Evolutionary conservation across 257 asterid genomes (phyloP).

Genomic region (Salvia miltiorrhiza): DNA sequence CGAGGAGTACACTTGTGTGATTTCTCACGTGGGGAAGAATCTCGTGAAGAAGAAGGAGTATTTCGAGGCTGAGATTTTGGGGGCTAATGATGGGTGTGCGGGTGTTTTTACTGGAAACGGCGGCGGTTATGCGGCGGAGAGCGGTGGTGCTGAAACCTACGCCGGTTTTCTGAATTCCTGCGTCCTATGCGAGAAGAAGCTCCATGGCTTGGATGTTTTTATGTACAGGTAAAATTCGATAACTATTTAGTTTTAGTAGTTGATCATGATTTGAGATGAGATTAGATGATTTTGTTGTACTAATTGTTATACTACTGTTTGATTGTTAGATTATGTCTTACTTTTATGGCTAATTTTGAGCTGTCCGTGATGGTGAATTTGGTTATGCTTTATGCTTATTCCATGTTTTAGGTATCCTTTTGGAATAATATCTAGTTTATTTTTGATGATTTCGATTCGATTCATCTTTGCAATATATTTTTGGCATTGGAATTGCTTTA

Average conservation of each 20-base stretch:
- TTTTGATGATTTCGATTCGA: neutral
- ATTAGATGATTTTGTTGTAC: neutral
- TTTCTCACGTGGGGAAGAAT: constrained; percentile 61
- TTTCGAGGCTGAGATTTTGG: constrained; percentile 46
- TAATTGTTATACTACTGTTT: neutral
- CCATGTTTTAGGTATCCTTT: neutral
- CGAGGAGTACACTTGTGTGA: constrained; percentile 87
- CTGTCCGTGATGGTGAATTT: neutral
- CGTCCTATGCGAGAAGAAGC: constrained; percentile 74
- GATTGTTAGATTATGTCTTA: constrained; percentile 1
- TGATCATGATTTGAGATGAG: neutral
- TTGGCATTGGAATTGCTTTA: constrained; percentile 6
- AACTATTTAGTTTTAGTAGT: neutral
- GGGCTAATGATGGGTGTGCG: constrained; percentile 13
- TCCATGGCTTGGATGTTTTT: constrained; percentile 84
- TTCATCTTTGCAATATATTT: neutral
- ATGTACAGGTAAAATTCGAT: constrained; percentile 66
- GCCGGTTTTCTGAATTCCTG: constrained; percentile 64
- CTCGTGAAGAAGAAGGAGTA: constrained; percentile 57
- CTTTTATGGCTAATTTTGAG: neutral
- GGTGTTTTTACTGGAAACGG: constrained; percentile 16
- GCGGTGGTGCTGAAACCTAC: constrained; percentile 12
- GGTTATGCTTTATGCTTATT: neutral
- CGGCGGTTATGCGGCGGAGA: constrained; percentile 15
- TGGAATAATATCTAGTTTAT: neutral